Evolutionary conservation across 805 yeast species (phyloP).

Genomic region (Vanderwaltozyma yarrowii): DNA sequence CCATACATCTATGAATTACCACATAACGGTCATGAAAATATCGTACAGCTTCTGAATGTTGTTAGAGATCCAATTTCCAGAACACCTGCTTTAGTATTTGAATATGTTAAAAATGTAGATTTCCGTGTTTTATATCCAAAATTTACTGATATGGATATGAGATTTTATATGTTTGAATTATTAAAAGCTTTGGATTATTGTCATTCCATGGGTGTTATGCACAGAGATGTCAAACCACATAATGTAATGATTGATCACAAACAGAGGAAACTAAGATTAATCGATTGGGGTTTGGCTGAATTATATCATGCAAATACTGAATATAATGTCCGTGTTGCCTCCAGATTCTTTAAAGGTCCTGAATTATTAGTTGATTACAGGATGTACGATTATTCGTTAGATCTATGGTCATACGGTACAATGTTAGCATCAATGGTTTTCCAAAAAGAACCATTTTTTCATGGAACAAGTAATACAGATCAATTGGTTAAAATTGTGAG

Average conservation of each 20-base stretch:
- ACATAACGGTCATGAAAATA: constrained; percentile 45
- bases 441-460: constrained; percentile 85
- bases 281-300: constrained; percentile 96
- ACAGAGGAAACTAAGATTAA: constrained; percentile 58
- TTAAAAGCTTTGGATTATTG: constrained; percentile 79
- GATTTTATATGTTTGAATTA: constrained; percentile 72
- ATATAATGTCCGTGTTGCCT: constrained; percentile 88
- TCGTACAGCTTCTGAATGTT: constrained; percentile 66
- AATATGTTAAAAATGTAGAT: constrained; percentile 72
- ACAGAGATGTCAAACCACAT: constrained; percentile 92
- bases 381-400: constrained; percentile 84
- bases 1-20: constrained; percentile 22
- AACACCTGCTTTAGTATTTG: constrained; percentile 83
- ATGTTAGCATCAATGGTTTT: constrained; percentile 86
- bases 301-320: constrained; percentile 84
- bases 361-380: constrained; percentile 78
- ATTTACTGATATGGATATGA: constrained; percentile 63
- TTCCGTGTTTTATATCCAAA: constrained; percentile 74
- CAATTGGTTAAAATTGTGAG: constrained; percentile 84
- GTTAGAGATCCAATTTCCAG: constrained; percentile 71
- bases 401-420: constrained; percentile 91
- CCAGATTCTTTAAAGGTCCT: constrained; percentile 89
- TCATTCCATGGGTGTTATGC: constrained; percentile 94
- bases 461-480: constrained; percentile 84
- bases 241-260: constrained; percentile 90